Evolutionary conservation across 371 early-diverging fungal species (phyloP), one percentile per base, ranked within the genome.

Genomic region (Catenaria anguillulae): DNA sequence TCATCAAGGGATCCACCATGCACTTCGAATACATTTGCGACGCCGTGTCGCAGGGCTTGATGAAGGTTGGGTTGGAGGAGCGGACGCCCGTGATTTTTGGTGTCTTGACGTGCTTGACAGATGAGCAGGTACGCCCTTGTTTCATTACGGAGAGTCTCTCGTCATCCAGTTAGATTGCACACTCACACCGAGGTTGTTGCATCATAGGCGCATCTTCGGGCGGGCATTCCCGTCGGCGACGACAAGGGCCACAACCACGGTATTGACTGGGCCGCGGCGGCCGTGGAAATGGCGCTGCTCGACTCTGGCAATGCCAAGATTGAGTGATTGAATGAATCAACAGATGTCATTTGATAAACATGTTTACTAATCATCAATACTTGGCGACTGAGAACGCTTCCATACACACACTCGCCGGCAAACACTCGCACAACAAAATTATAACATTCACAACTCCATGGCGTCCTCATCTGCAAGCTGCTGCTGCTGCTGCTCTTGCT

Each of bases 21-120:
- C 97, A 97, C 67, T 97, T 93, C 78, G 97, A 95, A 73, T 97
- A 97, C 71, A 97, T 97, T 61, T 83, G 87, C 50, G 93, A 93
- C 61, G 88, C 95, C 6, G 86, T 86, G 4, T 82, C 83, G 60
- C 88, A 91, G 40, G 96, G 92, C 2, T 72, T 95, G 40, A 93
- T 93, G 90, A 79, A 85, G 31, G 92, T 95, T 26, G 88, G 90
- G 19, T 72, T 97, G 60, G 92, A 93, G 63, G 80, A 88, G 0
- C 81, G 83, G 4, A 79, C 84, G 3, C 98, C 98, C 34, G 87
- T 89, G 56, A 83, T 97, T 63, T 94, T 97, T 77, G 98, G 98
- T 34, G 91, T 97, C 31, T 72, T 97, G 66, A 93, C 98, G 21
- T 96, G 95, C 70, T 73, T 93, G 62, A 87, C 77, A 52, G 93